Evolutionary conservation across 345 rosid species (phyloP).

Genomic region (Populus deltoides): DNA sequence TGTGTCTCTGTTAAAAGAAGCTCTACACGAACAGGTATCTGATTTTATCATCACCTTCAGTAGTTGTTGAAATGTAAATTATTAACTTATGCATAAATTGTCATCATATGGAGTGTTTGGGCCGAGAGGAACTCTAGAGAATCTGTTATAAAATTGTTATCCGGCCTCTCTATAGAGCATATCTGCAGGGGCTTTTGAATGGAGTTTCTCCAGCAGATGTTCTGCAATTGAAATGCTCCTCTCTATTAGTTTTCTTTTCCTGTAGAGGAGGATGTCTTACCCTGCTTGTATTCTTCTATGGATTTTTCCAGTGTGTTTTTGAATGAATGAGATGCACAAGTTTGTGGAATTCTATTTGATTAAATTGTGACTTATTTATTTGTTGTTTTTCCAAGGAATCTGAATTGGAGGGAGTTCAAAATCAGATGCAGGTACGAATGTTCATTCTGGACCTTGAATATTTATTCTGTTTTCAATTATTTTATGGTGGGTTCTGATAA

Average conservation of each 20-base stretch:
- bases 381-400: constrained; percentile 57
- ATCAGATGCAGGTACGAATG: constrained; percentile 70
- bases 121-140: neutral
- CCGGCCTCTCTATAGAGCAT: neutral
- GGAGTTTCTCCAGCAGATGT: neutral
- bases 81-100: neutral
- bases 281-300: neutral
- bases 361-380: neutral
- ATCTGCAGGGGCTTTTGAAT: neutral
- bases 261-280: neutral
- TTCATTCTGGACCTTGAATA: neutral
- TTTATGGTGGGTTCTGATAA: constrained; percentile 2
- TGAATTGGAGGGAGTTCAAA: constrained; percentile 71
- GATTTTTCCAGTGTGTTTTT: neutral
- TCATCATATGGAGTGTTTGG: neutral
- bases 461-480: neutral
- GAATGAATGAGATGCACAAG: neutral
- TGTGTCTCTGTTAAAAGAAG: constrained; percentile 80
- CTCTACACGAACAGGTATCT: constrained; percentile 69
- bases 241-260: neutral
- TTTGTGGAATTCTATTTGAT: neutral
- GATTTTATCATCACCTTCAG: neutral
- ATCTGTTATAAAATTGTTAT: neutral
- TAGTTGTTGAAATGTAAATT: neutral
- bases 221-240: neutral